Percentiles rank a stretch among this genome's conserved stretches.
These are phyloP conservation scores for Cryptosporidium ubiquitum DNA, from an alignment of 169 alveolate genomes.

Conservation along the genomic window DNA sequence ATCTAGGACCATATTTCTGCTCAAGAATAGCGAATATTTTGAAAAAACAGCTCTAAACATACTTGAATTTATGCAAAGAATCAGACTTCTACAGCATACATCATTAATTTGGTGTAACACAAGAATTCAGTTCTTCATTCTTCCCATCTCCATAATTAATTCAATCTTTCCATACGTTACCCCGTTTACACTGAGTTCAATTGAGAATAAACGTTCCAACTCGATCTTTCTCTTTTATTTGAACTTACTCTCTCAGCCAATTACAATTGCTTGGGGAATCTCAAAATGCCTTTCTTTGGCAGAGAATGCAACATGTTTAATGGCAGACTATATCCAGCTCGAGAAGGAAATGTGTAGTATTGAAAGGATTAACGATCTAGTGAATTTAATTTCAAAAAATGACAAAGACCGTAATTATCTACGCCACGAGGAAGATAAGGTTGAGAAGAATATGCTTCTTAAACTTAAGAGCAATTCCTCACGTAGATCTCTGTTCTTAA, in stretches of 20 bases:
- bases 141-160: slow-evolving; percentile 42
- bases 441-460: slow-evolving; percentile 31
- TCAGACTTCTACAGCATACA: slow-evolving; percentile 49
- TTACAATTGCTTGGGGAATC: slow-evolving; percentile 65
- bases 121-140: slow-evolving; percentile 64
- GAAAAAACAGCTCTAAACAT: slow-evolving; percentile 27
- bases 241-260: slow-evolving; percentile 41
- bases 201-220: not conserved
- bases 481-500: not conserved
- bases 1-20: slow-evolving; percentile 43
- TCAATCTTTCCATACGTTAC: slow-evolving; percentile 39
- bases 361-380: slow-evolving; percentile 35
- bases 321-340: slow-evolving; percentile 53
- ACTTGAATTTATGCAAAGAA: slow-evolving; percentile 62
- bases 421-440: not conserved
- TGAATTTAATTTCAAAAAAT: not conserved
- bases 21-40: slow-evolving; percentile 42
- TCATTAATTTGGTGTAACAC: slow-evolving; percentile 65
- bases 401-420: slow-evolving; percentile 21
- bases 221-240: not conserved
- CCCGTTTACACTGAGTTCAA: not conserved
- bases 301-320: slow-evolving; percentile 51
- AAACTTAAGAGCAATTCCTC: not conserved
- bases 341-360: slow-evolving; percentile 72
- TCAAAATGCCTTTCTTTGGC: slow-evolving; percentile 67